These are phyloP conservation scores for Ascosphaera acerosa DNA, from an alignment of 2,329 filamentous ascomycete species.

Conservation along the genomic window DNA sequence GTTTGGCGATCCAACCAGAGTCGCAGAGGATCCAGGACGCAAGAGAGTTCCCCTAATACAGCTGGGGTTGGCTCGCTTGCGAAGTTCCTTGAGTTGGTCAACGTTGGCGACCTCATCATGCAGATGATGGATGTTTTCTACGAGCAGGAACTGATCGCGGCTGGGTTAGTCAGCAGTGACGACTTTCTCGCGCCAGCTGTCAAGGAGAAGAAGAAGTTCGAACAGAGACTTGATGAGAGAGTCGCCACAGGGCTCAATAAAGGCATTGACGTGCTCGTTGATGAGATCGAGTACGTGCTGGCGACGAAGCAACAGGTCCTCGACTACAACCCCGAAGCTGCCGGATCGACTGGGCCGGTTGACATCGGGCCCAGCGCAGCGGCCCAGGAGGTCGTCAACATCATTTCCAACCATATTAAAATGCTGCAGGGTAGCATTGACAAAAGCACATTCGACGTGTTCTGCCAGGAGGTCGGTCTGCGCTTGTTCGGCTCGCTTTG, in stretches of 20 bases:
- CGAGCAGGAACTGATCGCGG: slow-evolving; percentile 68
- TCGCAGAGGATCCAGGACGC: slow-evolving; percentile 34
- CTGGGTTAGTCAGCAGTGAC: slow-evolving; percentile 67
- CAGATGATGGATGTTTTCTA: slow-evolving; percentile 99
- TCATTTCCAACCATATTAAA: slow-evolving; percentile 67
- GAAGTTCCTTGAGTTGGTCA: slow-evolving; percentile 90
- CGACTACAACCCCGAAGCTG: slow-evolving; percentile 57
- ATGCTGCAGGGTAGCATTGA: slow-evolving; percentile 92
- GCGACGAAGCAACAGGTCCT: slow-evolving; percentile 64
- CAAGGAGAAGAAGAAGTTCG: slow-evolving; percentile 92
- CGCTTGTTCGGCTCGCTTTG: slow-evolving; percentile 77
- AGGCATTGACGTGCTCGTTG: slow-evolving; percentile 94
- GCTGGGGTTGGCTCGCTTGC: slow-evolving; percentile 70
- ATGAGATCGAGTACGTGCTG: slow-evolving; percentile 88
- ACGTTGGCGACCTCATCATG: slow-evolving; percentile 89
- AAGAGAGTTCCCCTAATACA: slow-evolving; percentile 33
- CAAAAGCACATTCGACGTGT: slow-evolving; percentile 94
- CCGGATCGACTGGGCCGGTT: slow-evolving; percentile 12
- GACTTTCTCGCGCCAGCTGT: slow-evolving; percentile 84
- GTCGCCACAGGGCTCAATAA: slow-evolving; percentile 91
- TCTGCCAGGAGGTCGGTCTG: slow-evolving; percentile 90
- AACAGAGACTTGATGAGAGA: slow-evolving; percentile 93
- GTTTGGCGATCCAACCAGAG: slow-evolving; percentile 67
- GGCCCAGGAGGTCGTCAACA: slow-evolving; percentile 53
- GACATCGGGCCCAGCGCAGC: slow-evolving; percentile 45